Evolutionary conservation across 257 asterid genomes (phyloP).

Genomic region (Agastache rugosa): DNA sequence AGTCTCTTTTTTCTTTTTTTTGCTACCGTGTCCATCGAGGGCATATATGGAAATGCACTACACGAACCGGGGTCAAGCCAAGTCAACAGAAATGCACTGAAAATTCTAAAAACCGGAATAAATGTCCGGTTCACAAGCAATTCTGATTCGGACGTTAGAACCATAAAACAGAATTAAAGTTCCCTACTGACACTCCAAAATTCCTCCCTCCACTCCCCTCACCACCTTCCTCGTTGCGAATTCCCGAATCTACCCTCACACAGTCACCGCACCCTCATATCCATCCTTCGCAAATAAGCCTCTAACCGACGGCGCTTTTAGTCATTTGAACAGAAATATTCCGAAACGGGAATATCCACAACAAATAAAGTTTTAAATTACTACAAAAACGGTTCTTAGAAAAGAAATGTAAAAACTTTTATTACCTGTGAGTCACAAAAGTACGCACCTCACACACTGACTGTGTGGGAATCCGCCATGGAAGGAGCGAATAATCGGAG

Average conservation of each 20-base stretch:
- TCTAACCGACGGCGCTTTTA: background rate
- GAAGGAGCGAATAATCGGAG: slow-evolving; percentile 46
- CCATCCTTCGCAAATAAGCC: background rate
- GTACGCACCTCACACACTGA: slow-evolving; percentile 49
- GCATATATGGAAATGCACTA: slow-evolving; percentile 28
- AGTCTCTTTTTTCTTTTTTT: no score
- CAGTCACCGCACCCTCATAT: background rate
- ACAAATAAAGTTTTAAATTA: slow-evolving; percentile 15
- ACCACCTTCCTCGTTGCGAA: background rate
- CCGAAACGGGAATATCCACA: background rate
- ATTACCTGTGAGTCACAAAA: slow-evolving; percentile 41
- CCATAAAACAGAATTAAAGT: slow-evolving; percentile 19
- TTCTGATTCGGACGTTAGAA: slow-evolving; percentile 30
- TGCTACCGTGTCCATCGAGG: slow-evolving; percentile 6
- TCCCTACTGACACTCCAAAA: slow-evolving; percentile 41
- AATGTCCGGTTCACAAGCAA: slow-evolving; percentile 41
- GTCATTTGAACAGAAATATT: slow-evolving; percentile 27
- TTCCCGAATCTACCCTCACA: slow-evolving; percentile 17
- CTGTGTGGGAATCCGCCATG: slow-evolving; percentile 50
- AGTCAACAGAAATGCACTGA: slow-evolving; percentile 26
- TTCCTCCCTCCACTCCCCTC: slow-evolving; percentile 35
- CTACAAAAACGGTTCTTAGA: slow-evolving; percentile 36
- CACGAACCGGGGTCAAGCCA: slow-evolving; percentile 36
- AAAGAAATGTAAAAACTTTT: slow-evolving; percentile 30
- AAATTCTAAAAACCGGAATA: slow-evolving; percentile 39